Evolutionary conservation across 1,284 basidiomycete genomes (phyloP), one percentile per base, ranked within the genome.

Genomic region (Pseudozyma hubeiensis): DNA sequence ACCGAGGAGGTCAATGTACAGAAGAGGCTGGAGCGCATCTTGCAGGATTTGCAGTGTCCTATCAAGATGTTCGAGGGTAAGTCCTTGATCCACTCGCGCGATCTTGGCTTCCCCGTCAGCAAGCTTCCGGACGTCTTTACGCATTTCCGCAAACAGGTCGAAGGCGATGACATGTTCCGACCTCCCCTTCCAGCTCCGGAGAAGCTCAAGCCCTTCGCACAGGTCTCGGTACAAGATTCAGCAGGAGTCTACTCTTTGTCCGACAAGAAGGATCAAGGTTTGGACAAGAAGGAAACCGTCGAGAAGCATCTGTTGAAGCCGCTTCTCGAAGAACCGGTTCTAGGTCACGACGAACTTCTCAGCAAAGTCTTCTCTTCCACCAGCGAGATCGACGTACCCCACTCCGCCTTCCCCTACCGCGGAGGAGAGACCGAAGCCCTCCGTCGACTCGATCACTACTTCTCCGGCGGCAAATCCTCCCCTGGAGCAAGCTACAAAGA

Each of bases 111-210:
- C 33, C 56, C 72, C 11, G 53, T 81, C 31, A 65, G 66, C 44
- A 66, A 81, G 17, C 64, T 80, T 0, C 80, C 80, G 5, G 77
- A 81, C 51, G 75, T 81, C 7, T 81, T 79, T 37, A 81, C 80
- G 39, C 75, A 76, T 39, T 81, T 81, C 41, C 45, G 77, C 13
- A 81, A 81, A 59, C 76, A 75, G 40, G 75, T 81, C 16, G 80
- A 81, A 50, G 60, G 55, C 3, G 51, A 63, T 7, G 64, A 64
- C 11, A 78, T 79, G 65, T 80, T 66, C 37, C n/a, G 64, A 19
- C 17, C 30, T 17, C 78, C 80, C 1, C 8, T 75, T 2, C 59
- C 59, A 0, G 61, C 78, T 3, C 79, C 79, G 0, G 34, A 54
- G 5, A 62, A 63, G 44, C 62, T 81, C 34, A 77, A 75, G 30